A percentile compares a stretch with the other conserved stretches of the same genome.
Evolutionary conservation across 1,284 basidiomycete species (phyloP).

Genomic region (Amylostereum chailletii): DNA sequence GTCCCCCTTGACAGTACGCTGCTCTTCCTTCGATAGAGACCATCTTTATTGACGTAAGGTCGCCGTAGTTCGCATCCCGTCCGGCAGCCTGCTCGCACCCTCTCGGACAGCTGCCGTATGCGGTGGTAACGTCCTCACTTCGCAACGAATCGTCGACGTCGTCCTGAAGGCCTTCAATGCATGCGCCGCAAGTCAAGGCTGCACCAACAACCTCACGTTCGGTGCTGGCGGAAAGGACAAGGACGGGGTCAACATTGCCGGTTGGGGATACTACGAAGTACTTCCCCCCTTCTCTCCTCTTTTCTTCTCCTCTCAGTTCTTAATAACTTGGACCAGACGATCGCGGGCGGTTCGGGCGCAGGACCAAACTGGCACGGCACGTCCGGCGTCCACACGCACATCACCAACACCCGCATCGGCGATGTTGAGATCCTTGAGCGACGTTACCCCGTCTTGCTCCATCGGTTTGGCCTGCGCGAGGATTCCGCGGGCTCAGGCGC

Average conservation of each 20-base stretch:
- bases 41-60: conserved; percentile 7
- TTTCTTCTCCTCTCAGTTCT: conserved; percentile 3
- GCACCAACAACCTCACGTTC: conserved; percentile 91
- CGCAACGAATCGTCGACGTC: conserved; percentile 91
- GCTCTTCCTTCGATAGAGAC: not conserved
- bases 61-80: conserved; percentile 68
- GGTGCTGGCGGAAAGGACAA: conserved; percentile 82
- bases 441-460: conserved; percentile 82
- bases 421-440: conserved; percentile 92
- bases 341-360: conserved; percentile 89
- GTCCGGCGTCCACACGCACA: conserved; percentile 82
- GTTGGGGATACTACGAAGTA: conserved; percentile 95
- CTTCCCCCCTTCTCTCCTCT: conserved; percentile 6
- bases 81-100: conserved; percentile 74
- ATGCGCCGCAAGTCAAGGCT: conserved; percentile 90
- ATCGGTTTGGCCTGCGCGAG: conserved; percentile 72
- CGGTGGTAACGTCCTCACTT: conserved; percentile 89
- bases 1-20: conserved; percentile 65
- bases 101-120: conserved; percentile 86
- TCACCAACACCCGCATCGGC: conserved; percentile 90
- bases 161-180: conserved; percentile 92
- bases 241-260: conserved; percentile 66
- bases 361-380: conserved; percentile 89
- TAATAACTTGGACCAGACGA: conserved; percentile 49
- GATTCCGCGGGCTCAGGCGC: conserved; percentile 75